Conservation (phyloP, 352 stramenopile species). For the Globisporangium parvum region DNA sequence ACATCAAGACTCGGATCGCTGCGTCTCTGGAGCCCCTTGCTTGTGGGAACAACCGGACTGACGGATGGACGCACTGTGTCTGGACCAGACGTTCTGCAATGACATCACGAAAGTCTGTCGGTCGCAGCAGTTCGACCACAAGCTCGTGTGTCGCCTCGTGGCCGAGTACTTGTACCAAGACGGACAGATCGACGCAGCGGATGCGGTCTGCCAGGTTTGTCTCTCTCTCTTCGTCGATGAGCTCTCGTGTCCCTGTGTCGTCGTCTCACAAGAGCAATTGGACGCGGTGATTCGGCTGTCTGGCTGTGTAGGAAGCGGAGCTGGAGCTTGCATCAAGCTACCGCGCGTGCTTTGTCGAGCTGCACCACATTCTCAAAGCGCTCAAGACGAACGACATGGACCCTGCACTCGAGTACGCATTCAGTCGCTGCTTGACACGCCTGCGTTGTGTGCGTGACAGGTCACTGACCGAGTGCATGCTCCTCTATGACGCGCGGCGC, state of each 20-base stretch:
- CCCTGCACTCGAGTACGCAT: conserved; percentile 54
- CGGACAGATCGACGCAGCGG: conserved; percentile 63
- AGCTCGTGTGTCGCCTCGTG: conserved; percentile 56
- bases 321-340: conserved; percentile 45
- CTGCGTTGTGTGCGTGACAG: no score
- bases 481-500: no score
- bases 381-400: conserved; percentile 60
- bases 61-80: background rate
- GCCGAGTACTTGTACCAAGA: conserved; percentile 78
- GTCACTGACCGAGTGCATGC: no score
- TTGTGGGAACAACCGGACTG: no score
- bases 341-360: conserved; percentile 58
- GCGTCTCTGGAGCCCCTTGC: no score
- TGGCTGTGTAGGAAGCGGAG: conserved; percentile 38
- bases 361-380: conserved; percentile 59
- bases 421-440: background rate
- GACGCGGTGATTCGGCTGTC: background rate
- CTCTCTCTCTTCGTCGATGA: no score
- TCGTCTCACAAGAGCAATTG: no score
- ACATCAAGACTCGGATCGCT: no score
- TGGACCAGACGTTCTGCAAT: conserved; percentile 42
- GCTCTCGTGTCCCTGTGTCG: no score
- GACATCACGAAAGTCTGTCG: conserved; percentile 66
- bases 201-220: conserved; percentile 51
- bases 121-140: conserved; percentile 55